Percentiles rank a stretch among this genome's conserved stretches.
phyloP scores from a whole-genome alignment of 805 yeast genomes.

The Kazachstania taianensis region DNA sequence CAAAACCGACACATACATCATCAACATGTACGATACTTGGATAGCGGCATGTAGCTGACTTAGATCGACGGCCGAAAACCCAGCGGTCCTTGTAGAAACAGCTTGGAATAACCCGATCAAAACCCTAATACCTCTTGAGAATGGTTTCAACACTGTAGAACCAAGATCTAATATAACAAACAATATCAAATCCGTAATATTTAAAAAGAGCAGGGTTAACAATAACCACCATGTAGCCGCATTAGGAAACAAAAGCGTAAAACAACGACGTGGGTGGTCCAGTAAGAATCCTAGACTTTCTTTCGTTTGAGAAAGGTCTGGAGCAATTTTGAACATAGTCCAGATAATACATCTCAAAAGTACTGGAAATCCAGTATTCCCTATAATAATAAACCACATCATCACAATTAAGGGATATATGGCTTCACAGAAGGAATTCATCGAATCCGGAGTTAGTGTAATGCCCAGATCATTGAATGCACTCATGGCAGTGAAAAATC shows the following conservation, averaged over 20 bases:
- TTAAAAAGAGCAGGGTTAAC: slow-evolving; percentile 59
- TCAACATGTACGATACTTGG: slow-evolving; percentile 84
- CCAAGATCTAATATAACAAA: slow-evolving; percentile 71
- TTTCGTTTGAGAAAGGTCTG: slow-evolving; percentile 47
- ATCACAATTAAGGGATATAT: slow-evolving; percentile 55
- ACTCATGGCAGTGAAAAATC: slow-evolving; percentile 69
- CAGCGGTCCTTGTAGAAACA: slow-evolving; percentile 88
- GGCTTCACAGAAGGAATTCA: slow-evolving; percentile 54
- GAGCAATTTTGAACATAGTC: slow-evolving; percentile 59
- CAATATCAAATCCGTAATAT: slow-evolving; percentile 67
- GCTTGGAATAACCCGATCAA: slow-evolving; percentile 86
- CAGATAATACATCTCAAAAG: slow-evolving; percentile 73
- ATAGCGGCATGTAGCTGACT: slow-evolving; percentile 75
- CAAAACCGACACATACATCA: slow-evolving; percentile 97
- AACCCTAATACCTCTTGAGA: slow-evolving; percentile 59
- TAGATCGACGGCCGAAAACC: slow-evolving; percentile 66
- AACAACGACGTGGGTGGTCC: slow-evolving; percentile 96
- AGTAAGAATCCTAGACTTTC: slow-evolving; percentile 80
- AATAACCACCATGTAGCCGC: slow-evolving; percentile 94
- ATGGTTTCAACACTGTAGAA: slow-evolving; percentile 38
- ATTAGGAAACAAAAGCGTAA: slow-evolving; percentile 82
- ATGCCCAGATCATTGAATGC: slow-evolving; percentile 80
- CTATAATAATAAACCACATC: slow-evolving; percentile 70
- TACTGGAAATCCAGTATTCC: slow-evolving; percentile 92
- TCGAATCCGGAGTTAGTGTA: slow-evolving; percentile 72